A percentile compares a stretch with the other conserved stretches of the same genome.
Conservation (phyloP, 306 rosid species). For the Amphicarpaea edgeworthii region DNA sequence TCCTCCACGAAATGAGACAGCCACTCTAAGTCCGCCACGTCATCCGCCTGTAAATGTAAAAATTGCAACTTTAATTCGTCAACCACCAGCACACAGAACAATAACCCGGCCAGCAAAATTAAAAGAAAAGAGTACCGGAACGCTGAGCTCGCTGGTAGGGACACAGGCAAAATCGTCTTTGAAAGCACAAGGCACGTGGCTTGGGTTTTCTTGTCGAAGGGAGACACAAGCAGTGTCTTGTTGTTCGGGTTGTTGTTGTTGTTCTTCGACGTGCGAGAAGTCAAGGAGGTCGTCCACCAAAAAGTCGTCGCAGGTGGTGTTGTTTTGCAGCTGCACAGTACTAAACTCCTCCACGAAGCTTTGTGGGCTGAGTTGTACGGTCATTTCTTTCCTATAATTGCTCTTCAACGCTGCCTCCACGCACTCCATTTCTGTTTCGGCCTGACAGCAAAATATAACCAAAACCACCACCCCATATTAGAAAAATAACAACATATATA, state of each 20-base stretch:
- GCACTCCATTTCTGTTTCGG: conserved; percentile 72
- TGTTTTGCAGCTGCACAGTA: neutral
- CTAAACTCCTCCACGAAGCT: conserved; percentile 53
- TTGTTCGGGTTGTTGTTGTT: conserved; percentile 50
- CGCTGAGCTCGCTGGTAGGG: conserved; percentile 67
- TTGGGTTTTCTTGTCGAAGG: conserved; percentile 34
- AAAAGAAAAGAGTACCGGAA: conserved; percentile 63
- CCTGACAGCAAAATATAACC: conserved; percentile 38
- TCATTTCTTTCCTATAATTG: conserved; percentile 61
- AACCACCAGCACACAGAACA: conserved; percentile 6
- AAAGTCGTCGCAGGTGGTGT: conserved; percentile 58
- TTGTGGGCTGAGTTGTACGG: conserved; percentile 53
- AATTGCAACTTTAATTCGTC: conserved; percentile 48
- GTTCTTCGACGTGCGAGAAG: conserved; percentile 66
- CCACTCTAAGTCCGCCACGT: conserved; percentile 89
- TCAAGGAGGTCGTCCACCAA: conserved; percentile 81
- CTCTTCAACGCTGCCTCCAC: conserved; percentile 75
- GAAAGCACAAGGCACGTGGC: conserved; percentile 38
- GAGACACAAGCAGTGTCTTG: conserved; percentile 45
- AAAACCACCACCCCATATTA: neutral
- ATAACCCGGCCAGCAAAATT: neutral
- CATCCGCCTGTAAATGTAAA: conserved; percentile 79
- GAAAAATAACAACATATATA: neutral
- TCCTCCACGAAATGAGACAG: conserved; percentile 95
- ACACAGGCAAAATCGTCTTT: conserved; percentile 46